Conservation (phyloP, 148 eudicot genomes). For the Bassia scoparia region DNA sequence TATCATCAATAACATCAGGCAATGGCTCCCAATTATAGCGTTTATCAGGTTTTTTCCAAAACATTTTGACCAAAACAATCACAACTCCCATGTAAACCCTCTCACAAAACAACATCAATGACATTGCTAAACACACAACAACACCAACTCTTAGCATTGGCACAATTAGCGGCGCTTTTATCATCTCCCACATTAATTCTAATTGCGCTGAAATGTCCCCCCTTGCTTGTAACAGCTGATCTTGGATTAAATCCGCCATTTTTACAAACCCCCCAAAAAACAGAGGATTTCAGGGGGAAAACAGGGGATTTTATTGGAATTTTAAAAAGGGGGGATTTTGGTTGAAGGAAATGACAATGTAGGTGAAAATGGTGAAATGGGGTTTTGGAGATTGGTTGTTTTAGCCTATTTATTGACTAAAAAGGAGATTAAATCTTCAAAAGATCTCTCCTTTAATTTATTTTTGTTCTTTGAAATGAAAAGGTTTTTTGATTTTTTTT, state of each 20-base stretch:
- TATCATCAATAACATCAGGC: slow-evolving; percentile 40
- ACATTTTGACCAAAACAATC: slow-evolving; percentile 60
- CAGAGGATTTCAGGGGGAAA: slow-evolving; percentile 5
- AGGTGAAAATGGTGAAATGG: slow-evolving; percentile 13
- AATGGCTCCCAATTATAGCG: slow-evolving; percentile 62
- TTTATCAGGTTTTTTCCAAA: slow-evolving; percentile 72
- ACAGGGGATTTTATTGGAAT: neutral
- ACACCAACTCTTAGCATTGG: slow-evolving; percentile 54
- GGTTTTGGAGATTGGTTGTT: neutral
- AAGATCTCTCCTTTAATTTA: neutral
- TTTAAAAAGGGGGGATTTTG: neutral
- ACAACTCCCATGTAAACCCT: slow-evolving; percentile 87
- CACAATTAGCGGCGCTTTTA: slow-evolving; percentile 63
- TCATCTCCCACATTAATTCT: slow-evolving; percentile 53
- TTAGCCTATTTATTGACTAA: neutral
- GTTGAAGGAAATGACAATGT: slow-evolving; percentile 14
- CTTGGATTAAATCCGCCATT: slow-evolving; percentile 56
- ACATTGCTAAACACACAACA: slow-evolving; percentile 49
- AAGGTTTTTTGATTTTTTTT: neutral
- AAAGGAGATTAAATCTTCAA: neutral
- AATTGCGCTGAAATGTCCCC: slow-evolving; percentile 51
- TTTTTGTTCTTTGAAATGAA: neutral
- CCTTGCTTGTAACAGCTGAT: slow-evolving; percentile 43
- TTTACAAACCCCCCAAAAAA: neutral
- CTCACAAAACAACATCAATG: slow-evolving; percentile 73